Conservation (phyloP, 2,329 filamentous ascomycete genomes). For the Phaeosphaeria sp. region DNA sequence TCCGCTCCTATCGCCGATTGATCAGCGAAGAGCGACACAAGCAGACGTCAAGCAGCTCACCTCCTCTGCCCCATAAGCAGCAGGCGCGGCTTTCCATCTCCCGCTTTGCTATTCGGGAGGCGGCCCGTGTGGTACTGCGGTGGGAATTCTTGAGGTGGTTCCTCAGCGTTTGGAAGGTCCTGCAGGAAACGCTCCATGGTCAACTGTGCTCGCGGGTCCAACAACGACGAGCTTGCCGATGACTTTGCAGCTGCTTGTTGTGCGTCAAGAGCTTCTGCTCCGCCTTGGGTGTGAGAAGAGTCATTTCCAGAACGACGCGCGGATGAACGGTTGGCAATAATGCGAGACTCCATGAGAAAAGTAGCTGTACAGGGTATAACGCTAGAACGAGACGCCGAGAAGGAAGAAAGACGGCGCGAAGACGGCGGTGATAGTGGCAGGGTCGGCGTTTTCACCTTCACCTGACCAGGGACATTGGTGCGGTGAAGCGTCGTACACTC, state of each 20-base stretch:
- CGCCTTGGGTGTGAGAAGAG: slow-evolving; percentile 19
- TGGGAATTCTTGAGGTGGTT: slow-evolving; percentile 45
- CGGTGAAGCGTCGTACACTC: slow-evolving; percentile 34
- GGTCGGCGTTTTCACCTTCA: slow-evolving; percentile 21
- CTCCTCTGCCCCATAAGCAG: slow-evolving; percentile 95
- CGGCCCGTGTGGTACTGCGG: slow-evolving; percentile 52
- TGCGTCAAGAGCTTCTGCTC: slow-evolving; percentile 13
- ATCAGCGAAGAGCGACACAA: slow-evolving; percentile 15
- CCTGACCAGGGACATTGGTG: slow-evolving; percentile 34
- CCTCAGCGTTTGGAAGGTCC: slow-evolving; percentile 51
- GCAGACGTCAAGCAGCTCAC: slow-evolving; percentile 56
- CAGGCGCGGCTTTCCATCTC: slow-evolving; percentile 78
- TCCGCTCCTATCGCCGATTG: slow-evolving; percentile 72
- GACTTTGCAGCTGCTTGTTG: slow-evolving; percentile 7
- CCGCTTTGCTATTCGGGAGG: slow-evolving; percentile 57
- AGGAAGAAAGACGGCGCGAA: slow-evolving; percentile 13
- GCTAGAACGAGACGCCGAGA: slow-evolving; percentile 20
- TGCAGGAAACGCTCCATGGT: slow-evolving; percentile 53
- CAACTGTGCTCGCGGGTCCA: slow-evolving; percentile 50
- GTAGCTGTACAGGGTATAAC: slow-evolving; percentile 44
- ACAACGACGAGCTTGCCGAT: slow-evolving; percentile 37
- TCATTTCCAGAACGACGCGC: slow-evolving; percentile 17
- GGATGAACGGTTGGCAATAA: slow-evolving; percentile 27
- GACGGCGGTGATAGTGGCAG: slow-evolving; percentile 12
- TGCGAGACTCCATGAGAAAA: slow-evolving; percentile 39